These are phyloP conservation scores for Wallacemonas sp. DNA, from an alignment of 208 protist genomes.

Conservation along the genomic window DNA sequence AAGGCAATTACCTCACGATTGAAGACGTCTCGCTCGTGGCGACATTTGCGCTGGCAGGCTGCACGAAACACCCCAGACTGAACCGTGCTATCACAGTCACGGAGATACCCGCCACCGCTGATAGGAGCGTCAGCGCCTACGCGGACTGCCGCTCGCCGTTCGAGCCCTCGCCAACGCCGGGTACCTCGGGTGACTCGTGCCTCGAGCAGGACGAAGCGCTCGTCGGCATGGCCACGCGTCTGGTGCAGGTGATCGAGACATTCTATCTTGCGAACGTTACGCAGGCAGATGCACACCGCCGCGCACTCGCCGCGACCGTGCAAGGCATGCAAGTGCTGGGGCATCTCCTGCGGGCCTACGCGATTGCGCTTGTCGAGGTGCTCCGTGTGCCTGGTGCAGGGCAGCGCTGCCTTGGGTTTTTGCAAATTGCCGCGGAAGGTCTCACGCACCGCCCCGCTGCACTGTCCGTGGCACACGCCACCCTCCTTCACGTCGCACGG, in stretches of 20 bases:
- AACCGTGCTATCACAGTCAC: not conserved
- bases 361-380: constrained; percentile 14
- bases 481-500: constrained; percentile 26
- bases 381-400: constrained; percentile 3
- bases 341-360: constrained; percentile 49
- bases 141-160: not conserved
- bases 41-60: not conserved
- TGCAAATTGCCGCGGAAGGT: constrained; percentile 8
- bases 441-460: constrained; percentile 8
- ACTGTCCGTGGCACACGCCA: constrained; percentile 39
- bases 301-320: constrained; percentile 12
- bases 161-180: not conserved
- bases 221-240: not conserved
- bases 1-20: not conserved
- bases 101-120: not conserved
- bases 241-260: constrained; percentile 3
- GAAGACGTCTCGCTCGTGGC: not conserved
- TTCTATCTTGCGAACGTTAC: constrained; percentile 6
- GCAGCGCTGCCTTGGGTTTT: constrained; percentile 14
- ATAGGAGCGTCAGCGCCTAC: not conserved
- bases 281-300: constrained; percentile 1
- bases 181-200: not conserved
- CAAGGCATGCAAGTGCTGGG: constrained; percentile 36
- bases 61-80: not conserved
- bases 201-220: not conserved